Evolutionary conservation across 441 rosid species (phyloP), one percentile per base, ranked within the genome.

Genomic region (Cnidoscolus chayamansa): DNA sequence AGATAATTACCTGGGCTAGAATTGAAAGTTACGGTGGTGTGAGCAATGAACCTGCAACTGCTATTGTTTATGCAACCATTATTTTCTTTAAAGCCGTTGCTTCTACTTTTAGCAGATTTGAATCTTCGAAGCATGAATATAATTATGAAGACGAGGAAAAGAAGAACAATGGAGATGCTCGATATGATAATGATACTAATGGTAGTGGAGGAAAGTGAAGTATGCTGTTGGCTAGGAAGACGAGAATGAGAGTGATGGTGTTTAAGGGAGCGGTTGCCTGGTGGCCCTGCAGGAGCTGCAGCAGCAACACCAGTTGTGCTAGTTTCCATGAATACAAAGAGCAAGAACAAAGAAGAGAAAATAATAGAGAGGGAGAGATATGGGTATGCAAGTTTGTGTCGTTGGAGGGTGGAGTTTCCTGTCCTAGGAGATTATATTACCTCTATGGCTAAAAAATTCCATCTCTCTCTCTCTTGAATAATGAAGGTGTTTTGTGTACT

Each of bases 1-100:
- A 5, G 45, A 3, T 40, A n/a, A 12, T 80, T 84, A 91, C 97
- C 95, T 73, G 98, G 97, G 77, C 96, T 89, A 49, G 86, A 83
- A 76, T 72, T 70, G 75, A 83, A 81, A 76, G 79, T 77, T 48
- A 75, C 74, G 40, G 87, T 67, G 68, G 86, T 76, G 67, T 72
- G 86, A 76, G 83, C 67, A 61, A 77, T 63, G 84, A 77, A 82
- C 63, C 75, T 74, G 63, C 81, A 72, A 19, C 55, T 63, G 60
- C 76, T 68, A 75, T 76, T 81, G 56, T 45, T 73, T 63, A 73
- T 63, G 73, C 71, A 50, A 70, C 74, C 51, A 48, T 40, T 40
- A 40, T 63, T 80, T 40, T 84, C 84, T 75, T 77, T 81, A 73
- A 78, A 72, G 65, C 67, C 32, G 64, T 60, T 37, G 67, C 62